phyloP scores from a whole-genome alignment of 306 rosid species.

The Quercus berberidifolia region DNA sequence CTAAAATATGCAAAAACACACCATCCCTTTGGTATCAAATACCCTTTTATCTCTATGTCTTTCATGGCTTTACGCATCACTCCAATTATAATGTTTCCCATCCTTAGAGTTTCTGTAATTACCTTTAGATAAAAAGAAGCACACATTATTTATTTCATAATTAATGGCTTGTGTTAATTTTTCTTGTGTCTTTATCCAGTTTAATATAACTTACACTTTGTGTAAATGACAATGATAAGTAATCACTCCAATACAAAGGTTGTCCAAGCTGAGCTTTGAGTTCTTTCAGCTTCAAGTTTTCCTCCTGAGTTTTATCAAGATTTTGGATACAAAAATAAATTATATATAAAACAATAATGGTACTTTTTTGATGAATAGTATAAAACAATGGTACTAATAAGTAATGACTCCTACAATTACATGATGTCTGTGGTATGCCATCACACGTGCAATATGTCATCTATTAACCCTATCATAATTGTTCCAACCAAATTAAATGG shows the following conservation, averaged over 20 bases:
- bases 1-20: constrained; percentile 71
- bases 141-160: not conserved
- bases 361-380: not conserved
- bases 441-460: not conserved
- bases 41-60: constrained; percentile 83
- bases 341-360: not conserved
- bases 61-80: constrained; percentile 88
- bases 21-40: constrained; percentile 85
- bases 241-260: constrained; percentile 76
- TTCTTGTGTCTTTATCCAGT: not conserved
- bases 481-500: not conserved
- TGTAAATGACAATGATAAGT: constrained; percentile 81
- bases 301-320: constrained; percentile 55
- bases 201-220: constrained; percentile 54
- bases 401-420: not conserved
- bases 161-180: not conserved
- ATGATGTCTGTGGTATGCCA: not conserved
- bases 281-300: constrained; percentile 67
- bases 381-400: not conserved
- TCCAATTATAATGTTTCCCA: constrained; percentile 81
- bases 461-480: not conserved
- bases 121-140: constrained; percentile 40
- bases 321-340: not conserved
- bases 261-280: constrained; percentile 64
- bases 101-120: constrained; percentile 80